Percentiles rank a stretch among this genome's conserved stretches.
phyloP scores from a whole-genome alignment of 805 yeast species.

The Ogataea philodendri region DNA sequence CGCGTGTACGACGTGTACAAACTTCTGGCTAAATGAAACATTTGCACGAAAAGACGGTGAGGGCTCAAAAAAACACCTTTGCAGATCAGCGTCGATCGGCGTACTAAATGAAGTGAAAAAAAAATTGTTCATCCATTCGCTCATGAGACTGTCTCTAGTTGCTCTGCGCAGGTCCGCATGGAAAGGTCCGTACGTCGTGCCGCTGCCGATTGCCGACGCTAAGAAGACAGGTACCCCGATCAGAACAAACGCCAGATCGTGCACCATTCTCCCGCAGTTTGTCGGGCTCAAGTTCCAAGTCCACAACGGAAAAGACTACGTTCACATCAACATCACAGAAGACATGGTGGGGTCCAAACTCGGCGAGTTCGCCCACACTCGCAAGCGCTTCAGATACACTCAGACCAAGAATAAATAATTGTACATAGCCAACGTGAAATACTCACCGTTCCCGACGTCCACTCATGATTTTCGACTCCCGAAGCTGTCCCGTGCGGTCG shows the following conservation, averaged over 20 bases:
- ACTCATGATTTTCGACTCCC: slow-evolving; percentile 60
- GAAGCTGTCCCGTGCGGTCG: slow-evolving; percentile 77
- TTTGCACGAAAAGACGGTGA: slow-evolving; percentile 2
- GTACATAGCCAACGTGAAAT: slow-evolving; percentile 7
- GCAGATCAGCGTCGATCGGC: slow-evolving; percentile 9
- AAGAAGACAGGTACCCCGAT: slow-evolving; percentile 77
- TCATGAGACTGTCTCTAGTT: slow-evolving; percentile 41
- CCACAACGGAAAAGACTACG: slow-evolving; percentile 94
- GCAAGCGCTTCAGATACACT: slow-evolving; percentile 83
- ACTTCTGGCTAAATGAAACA: slow-evolving; percentile 19
- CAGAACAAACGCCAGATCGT: slow-evolving; percentile 92
- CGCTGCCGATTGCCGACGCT: slow-evolving; percentile 89
- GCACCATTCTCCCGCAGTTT: slow-evolving; percentile 93
- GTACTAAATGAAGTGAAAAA: neutral
- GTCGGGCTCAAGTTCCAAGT: slow-evolving; percentile 93
- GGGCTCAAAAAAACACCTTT: slow-evolving; percentile 1
- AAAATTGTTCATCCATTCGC: slow-evolving; percentile 3
- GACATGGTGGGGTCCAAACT: slow-evolving; percentile 96
- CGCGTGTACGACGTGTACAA: slow-evolving; percentile 17
- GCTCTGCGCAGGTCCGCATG: slow-evolving; percentile 53
- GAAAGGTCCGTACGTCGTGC: slow-evolving; percentile 90
- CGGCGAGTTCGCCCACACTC: slow-evolving; percentile 94
- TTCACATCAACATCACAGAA: slow-evolving; percentile 79
- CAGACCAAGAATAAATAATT: slow-evolving; percentile 61
- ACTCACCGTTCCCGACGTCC: slow-evolving; percentile 20